These are phyloP conservation scores for Ramaria rubella DNA, from an alignment of 768 basidiomycete genomes.

Conservation along the genomic window DNA sequence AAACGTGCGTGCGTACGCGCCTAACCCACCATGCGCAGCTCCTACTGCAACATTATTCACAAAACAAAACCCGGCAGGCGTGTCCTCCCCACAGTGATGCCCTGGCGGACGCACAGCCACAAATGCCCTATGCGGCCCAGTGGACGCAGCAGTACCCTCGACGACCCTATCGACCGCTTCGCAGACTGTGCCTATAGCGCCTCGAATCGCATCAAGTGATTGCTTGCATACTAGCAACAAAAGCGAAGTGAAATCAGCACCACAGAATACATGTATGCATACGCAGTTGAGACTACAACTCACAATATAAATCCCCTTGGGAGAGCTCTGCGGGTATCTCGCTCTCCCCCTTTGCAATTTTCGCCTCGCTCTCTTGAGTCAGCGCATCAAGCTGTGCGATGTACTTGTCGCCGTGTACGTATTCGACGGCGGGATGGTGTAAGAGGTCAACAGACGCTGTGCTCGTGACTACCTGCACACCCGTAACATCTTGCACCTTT, in stretches of 20 bases:
- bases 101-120: constrained; percentile 87
- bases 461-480: constrained; percentile 47
- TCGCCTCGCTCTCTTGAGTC: constrained; percentile 52
- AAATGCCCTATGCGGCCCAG: constrained; percentile 44
- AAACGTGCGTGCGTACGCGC: neutral
- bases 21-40: constrained; percentile 73
- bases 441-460: constrained; percentile 49
- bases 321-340: constrained; percentile 71
- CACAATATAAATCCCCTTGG: constrained; percentile 82
- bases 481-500: constrained; percentile 10
- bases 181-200: constrained; percentile 76
- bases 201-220: constrained; percentile 72
- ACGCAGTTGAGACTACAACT: constrained; percentile 23
- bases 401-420: constrained; percentile 67
- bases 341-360: constrained; percentile 52
- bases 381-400: constrained; percentile 56
- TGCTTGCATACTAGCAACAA: constrained; percentile 59
- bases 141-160: constrained; percentile 13
- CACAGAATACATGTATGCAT: neutral
- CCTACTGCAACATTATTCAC: constrained; percentile 89
- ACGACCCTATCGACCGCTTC: constrained; percentile 78
- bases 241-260: neutral
- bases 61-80: constrained; percentile 91
- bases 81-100: constrained; percentile 89
- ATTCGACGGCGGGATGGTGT: constrained; percentile 60